Conservation (phyloP, 441 rosid species). For the Manihot esculenta region DNA sequence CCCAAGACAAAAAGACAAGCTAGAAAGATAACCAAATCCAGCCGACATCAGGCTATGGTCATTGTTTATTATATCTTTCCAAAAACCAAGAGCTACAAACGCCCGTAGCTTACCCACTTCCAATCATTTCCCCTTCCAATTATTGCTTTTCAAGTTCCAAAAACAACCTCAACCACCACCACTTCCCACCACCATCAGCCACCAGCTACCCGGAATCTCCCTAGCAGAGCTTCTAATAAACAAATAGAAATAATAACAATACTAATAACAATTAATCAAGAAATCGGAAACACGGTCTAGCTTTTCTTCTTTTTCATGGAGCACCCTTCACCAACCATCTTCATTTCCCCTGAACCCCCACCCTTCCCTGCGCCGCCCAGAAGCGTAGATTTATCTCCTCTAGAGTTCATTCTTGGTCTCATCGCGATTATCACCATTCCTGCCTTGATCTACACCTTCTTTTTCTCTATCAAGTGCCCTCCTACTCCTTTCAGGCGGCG, state of each 20-base stretch:
- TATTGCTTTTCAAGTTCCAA: too few species aligned
- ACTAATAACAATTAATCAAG: not conserved
- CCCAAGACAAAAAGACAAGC: too few species aligned
- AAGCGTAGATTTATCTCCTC: constrained; percentile 62
- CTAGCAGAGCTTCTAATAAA: too few species aligned
- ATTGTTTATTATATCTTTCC: too few species aligned
- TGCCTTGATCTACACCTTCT: constrained; percentile 60
- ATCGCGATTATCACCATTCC: constrained; percentile 73
- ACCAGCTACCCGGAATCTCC: too few species aligned
- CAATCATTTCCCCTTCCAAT: too few species aligned
- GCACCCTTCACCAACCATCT: constrained; percentile 36
- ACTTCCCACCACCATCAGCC: too few species aligned
- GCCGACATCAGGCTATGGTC: too few species aligned
- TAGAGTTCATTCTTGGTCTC: constrained; percentile 62
- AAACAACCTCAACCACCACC: too few species aligned
- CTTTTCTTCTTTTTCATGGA: constrained; percentile 25
- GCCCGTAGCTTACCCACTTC: too few species aligned
- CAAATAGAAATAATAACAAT: not conserved
- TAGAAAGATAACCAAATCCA: too few species aligned
- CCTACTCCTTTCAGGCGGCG: constrained; percentile 22
- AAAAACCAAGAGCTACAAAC: too few species aligned
- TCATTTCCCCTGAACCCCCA: constrained; percentile 43
- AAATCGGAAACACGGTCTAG: not conserved
- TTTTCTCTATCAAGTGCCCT: constrained; percentile 58
- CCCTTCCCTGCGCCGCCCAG: constrained; percentile 56